Percentiles rank a stretch among this genome's conserved stretches.
Evolutionary conservation across 2,329 filamentous ascomycete species (phyloP).

Genomic region (Hymenoscyphus infarciens): DNA sequence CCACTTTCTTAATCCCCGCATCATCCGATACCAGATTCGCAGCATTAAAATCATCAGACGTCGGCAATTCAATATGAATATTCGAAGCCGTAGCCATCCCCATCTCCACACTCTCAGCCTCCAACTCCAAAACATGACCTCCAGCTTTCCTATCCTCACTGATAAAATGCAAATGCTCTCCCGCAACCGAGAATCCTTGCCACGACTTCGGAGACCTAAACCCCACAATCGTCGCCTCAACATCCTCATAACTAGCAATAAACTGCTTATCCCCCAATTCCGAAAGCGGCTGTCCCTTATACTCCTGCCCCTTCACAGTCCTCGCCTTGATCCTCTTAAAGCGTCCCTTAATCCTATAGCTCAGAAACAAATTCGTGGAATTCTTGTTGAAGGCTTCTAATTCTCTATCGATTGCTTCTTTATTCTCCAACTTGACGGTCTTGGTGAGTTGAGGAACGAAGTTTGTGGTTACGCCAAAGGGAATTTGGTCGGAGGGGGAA

Average conservation of each 20-base stretch:
- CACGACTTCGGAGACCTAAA: constrained; percentile 33
- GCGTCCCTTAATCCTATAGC: constrained; percentile 29
- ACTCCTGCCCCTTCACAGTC: constrained; percentile 33
- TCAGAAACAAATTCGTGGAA: constrained; percentile 32
- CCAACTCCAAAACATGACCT: constrained; percentile 41
- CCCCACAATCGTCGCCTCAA: constrained; percentile 41
- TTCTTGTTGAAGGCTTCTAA: constrained; percentile 19
- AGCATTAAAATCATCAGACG: background rate
- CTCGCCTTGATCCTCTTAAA: constrained; percentile 32
- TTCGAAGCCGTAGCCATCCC: constrained; percentile 7
- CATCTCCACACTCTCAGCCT: constrained; percentile 24
- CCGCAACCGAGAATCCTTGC: constrained; percentile 21
- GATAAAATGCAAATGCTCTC: constrained; percentile 24
- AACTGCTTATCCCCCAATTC: constrained; percentile 40
- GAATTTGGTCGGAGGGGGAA: constrained; percentile 36
- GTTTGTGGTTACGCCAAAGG: constrained; percentile 37
- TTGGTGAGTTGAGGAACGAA: constrained; percentile 32
- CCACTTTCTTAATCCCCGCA: constrained; percentile 8
- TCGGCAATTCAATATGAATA: constrained; percentile 11
- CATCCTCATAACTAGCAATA: constrained; percentile 37
- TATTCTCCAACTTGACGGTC: constrained; percentile 17
- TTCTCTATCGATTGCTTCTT: constrained; percentile 18
- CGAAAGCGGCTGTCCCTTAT: constrained; percentile 31
- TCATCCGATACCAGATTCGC: constrained; percentile 6
- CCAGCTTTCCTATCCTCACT: constrained; percentile 31